These are phyloP conservation scores for Hyphopichia wangnamkhiaoensis DNA, from an alignment of 1,139 yeast species.

Conservation along the genomic window DNA sequence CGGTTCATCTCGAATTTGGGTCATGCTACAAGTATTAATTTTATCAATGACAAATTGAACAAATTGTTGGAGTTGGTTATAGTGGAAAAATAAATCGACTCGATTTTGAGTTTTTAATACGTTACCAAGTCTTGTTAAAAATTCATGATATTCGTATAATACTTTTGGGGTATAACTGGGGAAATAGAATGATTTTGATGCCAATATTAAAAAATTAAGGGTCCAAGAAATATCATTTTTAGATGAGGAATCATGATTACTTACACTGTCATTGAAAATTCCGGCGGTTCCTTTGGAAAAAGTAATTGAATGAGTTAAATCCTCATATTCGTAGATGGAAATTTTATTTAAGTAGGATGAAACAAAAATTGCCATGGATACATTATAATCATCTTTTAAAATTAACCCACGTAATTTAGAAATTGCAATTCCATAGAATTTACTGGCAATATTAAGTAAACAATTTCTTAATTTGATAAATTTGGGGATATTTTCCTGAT, in stretches of 20 bases:
- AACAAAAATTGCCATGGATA: conserved; percentile 22
- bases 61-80: conserved; percentile 13
- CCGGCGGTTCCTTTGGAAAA: conserved; percentile 28
- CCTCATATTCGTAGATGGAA: conserved; percentile 24
- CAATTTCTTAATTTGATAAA: conserved; percentile 12
- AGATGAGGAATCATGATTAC: conserved; percentile 6
- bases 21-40: conserved; percentile 4
- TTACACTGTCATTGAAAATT: conserved; percentile 21
- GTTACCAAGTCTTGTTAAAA: conserved; percentile 12
- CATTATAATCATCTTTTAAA: conserved; percentile 15
- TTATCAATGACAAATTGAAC: conserved; percentile 6
- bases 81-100: conserved; percentile 13
- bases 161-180: conserved; percentile 23
- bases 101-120: conserved; percentile 4
- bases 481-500: conserved; percentile 2
- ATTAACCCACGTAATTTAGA: conserved; percentile 18
- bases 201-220: conserved; percentile 21
- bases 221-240: conserved; percentile 16
- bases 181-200: conserved; percentile 22
- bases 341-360: conserved; percentile 26
- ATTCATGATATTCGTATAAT: conserved; percentile 19
- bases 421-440: conserved; percentile 24
- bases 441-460: conserved; percentile 15
- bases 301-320: conserved; percentile 20
- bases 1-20: conserved; percentile 8